Conservation (phyloP, 2,329 filamentous ascomycete genomes). For the Hymenoscyphus scutula region DNA sequence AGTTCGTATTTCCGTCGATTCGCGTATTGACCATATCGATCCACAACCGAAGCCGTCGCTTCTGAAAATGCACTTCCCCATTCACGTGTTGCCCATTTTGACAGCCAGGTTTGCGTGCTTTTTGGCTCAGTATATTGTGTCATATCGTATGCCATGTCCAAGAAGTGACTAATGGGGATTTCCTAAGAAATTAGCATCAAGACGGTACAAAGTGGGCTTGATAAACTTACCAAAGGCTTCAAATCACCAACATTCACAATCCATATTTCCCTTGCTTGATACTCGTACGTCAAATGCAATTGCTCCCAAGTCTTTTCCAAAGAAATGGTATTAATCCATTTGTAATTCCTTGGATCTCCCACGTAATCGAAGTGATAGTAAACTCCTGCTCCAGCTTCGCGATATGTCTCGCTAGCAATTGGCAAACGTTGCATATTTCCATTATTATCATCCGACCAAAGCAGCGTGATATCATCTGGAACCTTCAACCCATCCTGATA, state of each 20-base stretch:
- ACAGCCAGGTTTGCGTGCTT: constrained; percentile 15
- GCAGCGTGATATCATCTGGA: constrained; percentile 64
- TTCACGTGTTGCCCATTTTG: constrained; percentile 18
- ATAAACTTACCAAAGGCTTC: constrained; percentile 50
- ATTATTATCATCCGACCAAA: constrained; percentile 69
- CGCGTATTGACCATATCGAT: constrained; percentile 16
- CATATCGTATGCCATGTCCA: constrained; percentile 24
- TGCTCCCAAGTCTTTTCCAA: constrained; percentile 56
- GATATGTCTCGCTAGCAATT: constrained; percentile 52
- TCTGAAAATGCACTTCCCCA: constrained; percentile 15
- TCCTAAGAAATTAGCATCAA: constrained; percentile 13
- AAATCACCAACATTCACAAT: constrained; percentile 62
- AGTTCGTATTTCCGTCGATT: constrained; percentile 21
- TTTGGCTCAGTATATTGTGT: constrained; percentile 12
- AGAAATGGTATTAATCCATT: constrained; percentile 33
- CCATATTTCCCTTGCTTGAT: constrained; percentile 53
- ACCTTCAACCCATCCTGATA: constrained; percentile 61
- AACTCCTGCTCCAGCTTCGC: constrained; percentile 60
- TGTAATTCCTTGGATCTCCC: constrained; percentile 46
- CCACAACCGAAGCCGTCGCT: constrained; percentile 16
- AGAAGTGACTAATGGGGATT: constrained; percentile 18
- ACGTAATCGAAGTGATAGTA: constrained; percentile 60
- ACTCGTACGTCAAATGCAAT: constrained; percentile 56
- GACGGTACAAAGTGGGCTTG: too few relatives aligned
- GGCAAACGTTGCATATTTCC: constrained; percentile 63